Conservation (phyloP, 768 basidiomycete species). For the Myochromella boudieri region DNA sequence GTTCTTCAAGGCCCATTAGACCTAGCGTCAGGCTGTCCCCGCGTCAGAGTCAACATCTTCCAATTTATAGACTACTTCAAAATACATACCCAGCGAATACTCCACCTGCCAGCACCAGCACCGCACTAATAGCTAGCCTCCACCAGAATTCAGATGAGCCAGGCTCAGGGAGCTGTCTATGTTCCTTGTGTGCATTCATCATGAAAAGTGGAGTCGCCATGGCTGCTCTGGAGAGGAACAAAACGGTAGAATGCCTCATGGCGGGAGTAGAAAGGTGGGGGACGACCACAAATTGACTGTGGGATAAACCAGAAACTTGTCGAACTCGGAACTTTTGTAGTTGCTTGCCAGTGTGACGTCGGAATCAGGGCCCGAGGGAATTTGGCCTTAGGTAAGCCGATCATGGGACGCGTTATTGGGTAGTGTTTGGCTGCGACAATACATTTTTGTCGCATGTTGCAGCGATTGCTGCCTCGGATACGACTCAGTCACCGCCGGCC, state of each 20-base stretch:
- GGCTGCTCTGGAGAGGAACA: slow-evolving; percentile 6
- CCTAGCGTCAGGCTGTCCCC: slow-evolving; percentile 78
- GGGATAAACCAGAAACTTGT: too few species aligned
- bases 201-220: slow-evolving; percentile 13
- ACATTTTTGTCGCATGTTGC: too few species aligned
- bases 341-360: too few species aligned
- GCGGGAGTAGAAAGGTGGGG: neutral
- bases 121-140: slow-evolving; percentile 64
- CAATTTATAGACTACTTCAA: neutral
- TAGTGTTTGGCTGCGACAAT: too few species aligned
- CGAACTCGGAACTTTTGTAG: too few species aligned
- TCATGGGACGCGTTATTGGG: too few species aligned
- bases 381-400: too few species aligned
- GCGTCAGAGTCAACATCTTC: neutral
- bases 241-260: slow-evolving; percentile 14
- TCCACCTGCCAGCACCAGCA: slow-evolving; percentile 81
- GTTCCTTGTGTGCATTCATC: neutral
- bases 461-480: too few species aligned
- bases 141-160: slow-evolving; percentile 72
- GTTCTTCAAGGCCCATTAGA: slow-evolving; percentile 90
- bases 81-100: slow-evolving; percentile 84
- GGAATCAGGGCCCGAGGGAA: too few species aligned
- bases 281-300: too few species aligned
- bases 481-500: too few species aligned
- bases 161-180: slow-evolving; percentile 21